Percentiles rank a stretch among this genome's conserved stretches.
Conservation (phyloP, 768 basidiomycete species). For the Hypholoma sublateritium region DNA sequence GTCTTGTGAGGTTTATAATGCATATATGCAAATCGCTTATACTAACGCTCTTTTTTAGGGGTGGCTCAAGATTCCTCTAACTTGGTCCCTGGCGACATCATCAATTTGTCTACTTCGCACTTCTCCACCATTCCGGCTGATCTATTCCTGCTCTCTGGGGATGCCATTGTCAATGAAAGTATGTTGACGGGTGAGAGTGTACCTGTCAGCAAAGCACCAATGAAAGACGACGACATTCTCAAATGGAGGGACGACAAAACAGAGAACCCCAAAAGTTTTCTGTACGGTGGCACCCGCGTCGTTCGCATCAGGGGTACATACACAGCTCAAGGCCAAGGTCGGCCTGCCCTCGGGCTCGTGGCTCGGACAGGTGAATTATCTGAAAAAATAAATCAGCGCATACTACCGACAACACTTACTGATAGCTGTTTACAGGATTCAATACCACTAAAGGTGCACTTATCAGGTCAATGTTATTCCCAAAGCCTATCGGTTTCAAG, state of each 20-base stretch:
- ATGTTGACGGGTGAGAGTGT: conserved; percentile 99
- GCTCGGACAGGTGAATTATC: conserved; percentile 71
- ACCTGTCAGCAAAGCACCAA: conserved; percentile 88
- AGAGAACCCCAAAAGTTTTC: conserved; percentile 78
- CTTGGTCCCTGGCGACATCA: conserved; percentile 89
- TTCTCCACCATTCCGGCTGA: conserved; percentile 84
- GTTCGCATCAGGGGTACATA: conserved; percentile 76
- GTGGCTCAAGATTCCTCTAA: conserved; percentile 66
- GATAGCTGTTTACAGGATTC: conserved; percentile 54
- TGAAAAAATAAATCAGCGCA: not conserved
- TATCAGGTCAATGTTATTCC: conserved; percentile 96
- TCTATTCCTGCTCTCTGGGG: conserved; percentile 88
- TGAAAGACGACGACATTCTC: conserved; percentile 74
- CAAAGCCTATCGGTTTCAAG: conserved; percentile 98
- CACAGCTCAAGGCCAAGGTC: conserved; percentile 48
- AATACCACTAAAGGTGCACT: conserved; percentile 97
- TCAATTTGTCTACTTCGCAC: conserved; percentile 81
- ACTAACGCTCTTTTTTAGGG: conserved; percentile 48
- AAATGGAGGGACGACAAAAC: conserved; percentile 71
- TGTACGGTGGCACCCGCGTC: conserved; percentile 89
- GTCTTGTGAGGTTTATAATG: conserved; percentile 52
- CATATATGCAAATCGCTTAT: not conserved
- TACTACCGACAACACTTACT: not conserved
- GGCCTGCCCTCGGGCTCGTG: conserved; percentile 78
- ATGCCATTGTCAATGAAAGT: conserved; percentile 97